Evolutionary conservation across 805 yeast species (phyloP).

Genomic region (Aciculoconidium aculeatum): DNA sequence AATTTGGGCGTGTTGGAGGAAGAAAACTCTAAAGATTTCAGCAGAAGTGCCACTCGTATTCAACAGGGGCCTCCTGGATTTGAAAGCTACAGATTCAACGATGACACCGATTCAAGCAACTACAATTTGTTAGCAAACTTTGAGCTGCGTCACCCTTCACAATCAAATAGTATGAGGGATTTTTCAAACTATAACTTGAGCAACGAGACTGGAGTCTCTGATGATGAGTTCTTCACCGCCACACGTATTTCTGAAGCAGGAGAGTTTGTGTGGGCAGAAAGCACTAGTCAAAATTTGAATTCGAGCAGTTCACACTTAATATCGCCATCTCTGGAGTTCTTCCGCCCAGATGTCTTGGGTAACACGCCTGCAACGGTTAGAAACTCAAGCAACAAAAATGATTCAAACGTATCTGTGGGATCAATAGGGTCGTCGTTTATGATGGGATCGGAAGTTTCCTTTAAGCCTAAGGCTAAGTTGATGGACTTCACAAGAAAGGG

Average conservation of each 20-base stretch:
- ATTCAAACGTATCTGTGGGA: slow-evolving; percentile 16
- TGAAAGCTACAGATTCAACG: slow-evolving; percentile 6
- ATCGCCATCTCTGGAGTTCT: slow-evolving; percentile 10
- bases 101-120: slow-evolving; percentile 11
- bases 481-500: slow-evolving; percentile 44
- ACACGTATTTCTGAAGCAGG: slow-evolving; percentile 23
- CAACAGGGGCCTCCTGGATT: slow-evolving; percentile 3
- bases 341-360: slow-evolving; percentile 4
- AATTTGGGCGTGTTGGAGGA: slow-evolving; percentile 27
- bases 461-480: slow-evolving; percentile 30
- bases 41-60: slow-evolving; percentile 3
- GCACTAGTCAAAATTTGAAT: too few relatives aligned
- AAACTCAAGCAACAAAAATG: slow-evolving; percentile 6
- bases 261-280: slow-evolving; percentile 25
- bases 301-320: too few relatives aligned
- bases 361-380: slow-evolving; percentile 7
- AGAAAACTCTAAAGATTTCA: slow-evolving; percentile 21
- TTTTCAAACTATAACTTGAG: slow-evolving; percentile 8
- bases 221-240: slow-evolving; percentile 21
- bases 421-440: slow-evolving; percentile 14
- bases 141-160: slow-evolving; percentile 12
- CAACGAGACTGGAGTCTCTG: slow-evolving; percentile 9
- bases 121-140: slow-evolving; percentile 16
- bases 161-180: slow-evolving; percentile 12
- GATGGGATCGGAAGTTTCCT: slow-evolving; percentile 3